Evolutionary conservation across 176 grass and related monocot species (phyloP), one percentile per base, ranked within the genome.

Genomic region (Chrysopogon serrulatus): DNA sequence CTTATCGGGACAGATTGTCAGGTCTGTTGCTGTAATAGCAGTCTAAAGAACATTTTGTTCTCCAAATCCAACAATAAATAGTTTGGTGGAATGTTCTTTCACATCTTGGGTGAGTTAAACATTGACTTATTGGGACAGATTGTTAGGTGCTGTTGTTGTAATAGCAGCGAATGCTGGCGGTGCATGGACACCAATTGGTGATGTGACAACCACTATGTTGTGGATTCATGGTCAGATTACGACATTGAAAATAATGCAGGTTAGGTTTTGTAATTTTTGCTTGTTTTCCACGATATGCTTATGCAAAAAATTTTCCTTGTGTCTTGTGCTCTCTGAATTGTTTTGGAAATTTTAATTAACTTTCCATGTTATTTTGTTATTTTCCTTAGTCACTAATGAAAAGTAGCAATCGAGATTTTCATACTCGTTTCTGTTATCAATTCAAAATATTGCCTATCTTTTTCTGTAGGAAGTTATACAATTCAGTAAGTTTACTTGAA

Each of bases 161-260:
- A 93, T 98, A 88, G 85, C 95, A 79, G 95, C 95, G 33, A 98
- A 98, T 95, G 84, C 95, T 77, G 95, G 95, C 27, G 95, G 95
- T 48, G 95, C 95, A 76, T 98, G 95, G 95, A 98, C 95, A 49
- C 95, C 95, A 77, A 98, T 98, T 91, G 95, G 95, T 90, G 95
- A 98, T 91, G 95, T 98, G 65, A 98, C 96, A 53, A 98, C 96
- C 21, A 95, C 96, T 60, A 98, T 98, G 96, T 81, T 98, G 68
- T 98, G 96, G 96, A 98, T 98, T 79, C 91, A 98, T 35, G 96
- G 96, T 80, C 96, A 98, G 85, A 43, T 98, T 69, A 90, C 90
- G 72, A 98, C 96, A 34, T 74, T 95, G 69, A 85, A 88, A 19
- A 90, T 74, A 87, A 93, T 98, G 47, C 84, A 95, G 96, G 96